These are phyloP conservation scores for Tetradesmus obliquus DNA, from an alignment of 139 green algal species.

Conservation along the genomic window DNA sequence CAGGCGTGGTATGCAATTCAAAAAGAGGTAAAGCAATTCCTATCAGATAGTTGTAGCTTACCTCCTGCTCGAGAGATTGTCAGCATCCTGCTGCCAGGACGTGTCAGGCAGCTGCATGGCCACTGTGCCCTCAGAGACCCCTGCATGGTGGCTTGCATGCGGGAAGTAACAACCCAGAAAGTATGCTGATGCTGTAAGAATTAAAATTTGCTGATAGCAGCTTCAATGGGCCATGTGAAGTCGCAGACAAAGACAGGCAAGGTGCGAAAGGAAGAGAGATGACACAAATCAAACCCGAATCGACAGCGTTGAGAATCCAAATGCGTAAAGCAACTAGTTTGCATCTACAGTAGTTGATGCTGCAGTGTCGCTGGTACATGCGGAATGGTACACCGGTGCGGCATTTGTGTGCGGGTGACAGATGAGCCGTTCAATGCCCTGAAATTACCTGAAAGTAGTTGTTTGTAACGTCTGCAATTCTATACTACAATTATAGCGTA, in stretches of 20 bases:
- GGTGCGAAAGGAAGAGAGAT: neutral
- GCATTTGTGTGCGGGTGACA: neutral
- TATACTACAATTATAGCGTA: too few relatives aligned
- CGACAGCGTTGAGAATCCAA: neutral
- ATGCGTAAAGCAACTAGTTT: neutral
- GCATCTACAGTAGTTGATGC: neutral
- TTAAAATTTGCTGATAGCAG: too few relatives aligned
- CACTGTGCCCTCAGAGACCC: neutral
- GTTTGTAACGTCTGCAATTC: too few relatives aligned
- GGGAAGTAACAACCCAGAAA: neutral
- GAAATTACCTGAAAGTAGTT: too few relatives aligned
- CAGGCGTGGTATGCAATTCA: neutral
- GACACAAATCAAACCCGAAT: neutral
- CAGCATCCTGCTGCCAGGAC: neutral
- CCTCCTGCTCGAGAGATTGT: neutral
- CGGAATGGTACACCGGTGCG: neutral
- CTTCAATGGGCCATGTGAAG: neutral
- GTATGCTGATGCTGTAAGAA: neutral
- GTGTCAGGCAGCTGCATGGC: neutral
- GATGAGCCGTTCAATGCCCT: neutral
- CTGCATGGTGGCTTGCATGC: neutral
- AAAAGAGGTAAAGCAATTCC: neutral
- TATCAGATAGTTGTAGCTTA: neutral
- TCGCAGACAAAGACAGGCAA: neutral
- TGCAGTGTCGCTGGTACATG: neutral